These are phyloP conservation scores for Harringtonia aguacate DNA, from an alignment of 2,329 filamentous ascomycete species.

Conservation along the genomic window DNA sequence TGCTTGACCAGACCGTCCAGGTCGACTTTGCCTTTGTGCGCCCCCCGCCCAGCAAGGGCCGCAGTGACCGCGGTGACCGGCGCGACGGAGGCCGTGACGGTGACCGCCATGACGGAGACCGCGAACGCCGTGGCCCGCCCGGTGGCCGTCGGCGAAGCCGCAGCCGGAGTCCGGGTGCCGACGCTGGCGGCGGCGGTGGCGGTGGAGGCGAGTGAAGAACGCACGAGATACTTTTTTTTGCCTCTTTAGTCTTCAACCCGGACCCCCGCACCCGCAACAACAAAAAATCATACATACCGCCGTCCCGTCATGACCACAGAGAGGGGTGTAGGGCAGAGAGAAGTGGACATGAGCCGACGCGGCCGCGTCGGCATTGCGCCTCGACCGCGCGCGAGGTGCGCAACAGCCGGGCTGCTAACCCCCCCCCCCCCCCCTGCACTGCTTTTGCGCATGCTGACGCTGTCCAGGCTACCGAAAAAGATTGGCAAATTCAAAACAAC, in stretches of 20 bases:
- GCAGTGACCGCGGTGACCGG: constrained; percentile 15
- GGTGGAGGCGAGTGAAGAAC: no score
- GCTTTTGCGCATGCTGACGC: no score
- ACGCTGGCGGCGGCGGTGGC: no score
- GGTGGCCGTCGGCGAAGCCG: constrained; percentile 26
- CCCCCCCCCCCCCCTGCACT: no score
- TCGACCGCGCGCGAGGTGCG: background rate
- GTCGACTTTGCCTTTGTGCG: constrained; percentile 83
- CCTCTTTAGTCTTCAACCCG: no score
- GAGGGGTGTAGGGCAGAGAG: background rate
- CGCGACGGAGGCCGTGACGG: background rate
- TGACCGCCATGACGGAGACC: constrained; percentile 1
- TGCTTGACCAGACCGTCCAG: constrained; percentile 69
- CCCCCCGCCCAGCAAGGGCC: constrained; percentile 53
- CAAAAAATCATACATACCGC: no score
- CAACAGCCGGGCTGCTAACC: no score
- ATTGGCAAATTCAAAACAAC: no score
- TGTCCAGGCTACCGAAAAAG: no score
- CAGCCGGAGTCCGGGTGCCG: constrained; percentile 33
- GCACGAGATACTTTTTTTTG: no score
- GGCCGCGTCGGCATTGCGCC: constrained; percentile 5
- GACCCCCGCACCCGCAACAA: no score
- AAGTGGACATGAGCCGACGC: background rate
- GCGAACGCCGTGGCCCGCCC: constrained; percentile 16
- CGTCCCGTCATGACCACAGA: no score